A percentile compares a stretch with the other conserved stretches of the same genome.
phyloP scores from a whole-genome alignment of 306 rosid genomes.

The Prunus dulcis region DNA sequence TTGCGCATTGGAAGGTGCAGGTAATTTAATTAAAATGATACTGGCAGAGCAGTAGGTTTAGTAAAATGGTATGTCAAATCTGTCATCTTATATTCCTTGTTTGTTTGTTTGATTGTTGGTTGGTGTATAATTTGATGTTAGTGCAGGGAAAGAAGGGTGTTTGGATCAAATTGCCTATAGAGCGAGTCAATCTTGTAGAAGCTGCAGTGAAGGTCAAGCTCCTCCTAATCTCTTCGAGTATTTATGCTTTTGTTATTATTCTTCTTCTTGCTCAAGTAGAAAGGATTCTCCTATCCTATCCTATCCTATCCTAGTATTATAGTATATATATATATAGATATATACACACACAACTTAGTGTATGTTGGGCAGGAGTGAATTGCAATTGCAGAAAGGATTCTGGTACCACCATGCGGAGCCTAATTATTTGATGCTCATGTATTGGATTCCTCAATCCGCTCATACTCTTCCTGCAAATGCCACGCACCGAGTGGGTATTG shows the following conservation, averaged over 20 bases:
- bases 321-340: background rate
- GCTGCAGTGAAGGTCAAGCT: conserved; percentile 56
- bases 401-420: conserved; percentile 94
- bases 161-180: conserved; percentile 73
- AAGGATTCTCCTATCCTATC: too few relatives aligned
- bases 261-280: background rate
- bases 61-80: too few relatives aligned
- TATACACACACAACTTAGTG: background rate
- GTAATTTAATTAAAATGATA: background rate
- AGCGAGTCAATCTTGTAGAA: conserved; percentile 55
- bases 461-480: conserved; percentile 79
- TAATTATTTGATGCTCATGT: conserved; percentile 70
- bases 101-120: too few relatives aligned
- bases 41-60: too few relatives aligned
- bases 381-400: conserved; percentile 62
- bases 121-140: background rate
- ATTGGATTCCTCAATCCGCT: conserved; percentile 64
- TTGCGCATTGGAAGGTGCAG: conserved; percentile 11
- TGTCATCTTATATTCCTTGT: too few relatives aligned
- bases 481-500: conserved; percentile 70
- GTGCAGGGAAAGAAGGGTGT: conserved; percentile 67
- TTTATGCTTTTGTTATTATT: background rate
- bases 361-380: background rate
- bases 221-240: background rate
- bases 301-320: too few relatives aligned